Percentiles rank a stretch among this genome's conserved stretches.
phyloP scores from a whole-genome alignment of 2,329 filamentous ascomycete species.

The Fusarium sterilihyphosum region DNA sequence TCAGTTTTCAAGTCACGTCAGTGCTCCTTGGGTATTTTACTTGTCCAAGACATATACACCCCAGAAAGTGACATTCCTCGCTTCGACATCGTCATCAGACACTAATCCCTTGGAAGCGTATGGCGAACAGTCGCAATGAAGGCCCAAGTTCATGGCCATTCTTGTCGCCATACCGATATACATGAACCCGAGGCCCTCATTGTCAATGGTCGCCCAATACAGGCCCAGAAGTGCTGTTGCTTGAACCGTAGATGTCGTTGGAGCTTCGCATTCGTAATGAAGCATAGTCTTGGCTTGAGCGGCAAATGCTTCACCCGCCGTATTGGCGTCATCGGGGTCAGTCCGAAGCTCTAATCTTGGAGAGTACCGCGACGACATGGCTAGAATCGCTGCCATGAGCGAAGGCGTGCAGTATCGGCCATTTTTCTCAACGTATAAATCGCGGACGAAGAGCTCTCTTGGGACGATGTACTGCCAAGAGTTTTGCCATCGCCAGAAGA shows the following conservation, averaged over 20 bases:
- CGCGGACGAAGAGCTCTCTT: not conserved
- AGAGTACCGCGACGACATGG: not conserved
- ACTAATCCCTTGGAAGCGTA: not conserved
- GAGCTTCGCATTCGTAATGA: not conserved
- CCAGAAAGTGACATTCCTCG: constrained; percentile 6
- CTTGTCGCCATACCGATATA: constrained; percentile 6
- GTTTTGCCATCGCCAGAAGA: constrained; percentile 9
- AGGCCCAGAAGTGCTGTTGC: not conserved
- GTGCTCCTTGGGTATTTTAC: not conserved
- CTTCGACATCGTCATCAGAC: not conserved
- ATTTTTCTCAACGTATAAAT: not conserved
- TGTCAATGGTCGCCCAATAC: not conserved
- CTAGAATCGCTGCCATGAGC: not conserved
- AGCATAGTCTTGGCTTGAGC: not conserved
- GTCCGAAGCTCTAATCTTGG: not conserved
- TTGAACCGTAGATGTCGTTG: not conserved
- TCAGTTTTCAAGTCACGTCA: not conserved
- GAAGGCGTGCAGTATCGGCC: not conserved
- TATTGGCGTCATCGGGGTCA: constrained; percentile 3
- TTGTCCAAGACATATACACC: constrained; percentile 4
- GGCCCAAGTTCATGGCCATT: constrained; percentile 10
- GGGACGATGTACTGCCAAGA: constrained; percentile 8
- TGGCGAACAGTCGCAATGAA: not conserved
- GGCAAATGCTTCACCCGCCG: not conserved
- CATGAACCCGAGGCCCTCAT: constrained; percentile 5